Conservation (phyloP, 768 basidiomycete genomes). For the Trichaptum fuscoviolaceum region DNA sequence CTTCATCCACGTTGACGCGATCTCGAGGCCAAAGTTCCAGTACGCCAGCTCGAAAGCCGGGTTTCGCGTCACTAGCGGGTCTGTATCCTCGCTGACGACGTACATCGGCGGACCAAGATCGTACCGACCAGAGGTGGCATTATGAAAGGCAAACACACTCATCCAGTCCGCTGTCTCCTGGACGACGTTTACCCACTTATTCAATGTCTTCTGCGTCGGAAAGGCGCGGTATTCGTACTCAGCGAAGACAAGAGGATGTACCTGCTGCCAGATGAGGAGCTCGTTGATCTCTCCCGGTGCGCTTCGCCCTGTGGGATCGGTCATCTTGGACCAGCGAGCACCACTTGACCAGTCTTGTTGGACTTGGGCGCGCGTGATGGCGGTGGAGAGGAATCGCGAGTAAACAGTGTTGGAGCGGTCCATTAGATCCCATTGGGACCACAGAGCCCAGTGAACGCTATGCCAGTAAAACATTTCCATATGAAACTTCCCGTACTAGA, state of each 20-base stretch:
- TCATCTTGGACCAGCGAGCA: constrained; percentile 64
- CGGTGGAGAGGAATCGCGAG: constrained; percentile 39
- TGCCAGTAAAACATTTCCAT: constrained; percentile 64
- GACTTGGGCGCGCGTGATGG: constrained; percentile 42
- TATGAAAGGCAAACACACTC: constrained; percentile 50
- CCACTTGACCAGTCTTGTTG: constrained; percentile 49
- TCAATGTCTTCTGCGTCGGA: constrained; percentile 32
- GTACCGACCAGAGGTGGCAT: constrained; percentile 39
- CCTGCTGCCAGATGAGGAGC: constrained; percentile 59
- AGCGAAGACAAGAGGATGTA: constrained; percentile 54
- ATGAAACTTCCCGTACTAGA: constrained; percentile 46
- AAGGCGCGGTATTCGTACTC: constrained; percentile 50
- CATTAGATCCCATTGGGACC: constrained; percentile 57
- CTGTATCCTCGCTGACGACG: constrained; percentile 51
- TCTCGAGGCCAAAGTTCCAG: constrained; percentile 45
- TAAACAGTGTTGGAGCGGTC: constrained; percentile 39
- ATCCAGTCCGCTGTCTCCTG: constrained; percentile 55
- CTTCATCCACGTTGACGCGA: constrained; percentile 46
- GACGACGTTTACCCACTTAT: constrained; percentile 49
- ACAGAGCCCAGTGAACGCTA: constrained; percentile 51
- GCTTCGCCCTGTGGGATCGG: constrained; percentile 52
- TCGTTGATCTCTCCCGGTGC: constrained; percentile 59
- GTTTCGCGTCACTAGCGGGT: constrained; percentile 47
- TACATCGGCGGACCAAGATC: constrained; percentile 60
- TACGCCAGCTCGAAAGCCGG: constrained; percentile 57